Percentiles rank a stretch among this genome's conserved stretches.
phyloP scores from a whole-genome alignment of 2,329 filamentous ascomycete species.

The Talaromyces piceae region DNA sequence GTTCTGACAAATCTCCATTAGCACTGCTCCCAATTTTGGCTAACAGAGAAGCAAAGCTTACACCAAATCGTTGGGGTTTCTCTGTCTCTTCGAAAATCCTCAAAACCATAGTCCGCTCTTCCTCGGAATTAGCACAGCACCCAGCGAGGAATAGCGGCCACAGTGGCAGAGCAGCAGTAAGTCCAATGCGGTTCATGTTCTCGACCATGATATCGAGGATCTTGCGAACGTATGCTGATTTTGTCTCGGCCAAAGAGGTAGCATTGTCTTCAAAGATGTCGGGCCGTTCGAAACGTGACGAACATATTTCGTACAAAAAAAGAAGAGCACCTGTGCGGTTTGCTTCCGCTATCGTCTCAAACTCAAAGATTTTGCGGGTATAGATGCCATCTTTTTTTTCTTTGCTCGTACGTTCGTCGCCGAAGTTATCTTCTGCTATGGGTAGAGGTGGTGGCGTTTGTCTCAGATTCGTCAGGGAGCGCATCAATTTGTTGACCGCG shows the following conservation, averaged over 20 bases:
- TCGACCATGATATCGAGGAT: constrained; percentile 15
- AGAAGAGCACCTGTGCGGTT: constrained; percentile 18
- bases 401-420: not conserved
- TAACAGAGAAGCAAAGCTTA: constrained; percentile 3
- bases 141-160: constrained; percentile 23
- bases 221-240: constrained; percentile 11
- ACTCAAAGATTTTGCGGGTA: constrained; percentile 10
- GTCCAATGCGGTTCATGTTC: constrained; percentile 16
- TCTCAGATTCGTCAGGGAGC: not conserved
- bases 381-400: constrained; percentile 4
- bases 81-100: constrained; percentile 18
- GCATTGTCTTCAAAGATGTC: not conserved
- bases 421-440: not conserved
- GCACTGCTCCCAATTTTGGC: not conserved
- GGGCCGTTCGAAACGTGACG: constrained; percentile 3
- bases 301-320: constrained; percentile 17
- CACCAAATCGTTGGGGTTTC: constrained; percentile 18
- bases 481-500: not conserved
- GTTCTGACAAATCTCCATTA: constrained; percentile 15
- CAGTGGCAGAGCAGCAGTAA: constrained; percentile 18
- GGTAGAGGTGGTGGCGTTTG: constrained; percentile 5
- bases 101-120: constrained; percentile 17
- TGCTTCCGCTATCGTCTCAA: constrained; percentile 18
- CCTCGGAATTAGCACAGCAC: constrained; percentile 18
- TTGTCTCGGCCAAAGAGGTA: not conserved